These are phyloP conservation scores for Hippophae tibetana DNA, from an alignment of 306 rosid species.

Conservation along the genomic window DNA sequence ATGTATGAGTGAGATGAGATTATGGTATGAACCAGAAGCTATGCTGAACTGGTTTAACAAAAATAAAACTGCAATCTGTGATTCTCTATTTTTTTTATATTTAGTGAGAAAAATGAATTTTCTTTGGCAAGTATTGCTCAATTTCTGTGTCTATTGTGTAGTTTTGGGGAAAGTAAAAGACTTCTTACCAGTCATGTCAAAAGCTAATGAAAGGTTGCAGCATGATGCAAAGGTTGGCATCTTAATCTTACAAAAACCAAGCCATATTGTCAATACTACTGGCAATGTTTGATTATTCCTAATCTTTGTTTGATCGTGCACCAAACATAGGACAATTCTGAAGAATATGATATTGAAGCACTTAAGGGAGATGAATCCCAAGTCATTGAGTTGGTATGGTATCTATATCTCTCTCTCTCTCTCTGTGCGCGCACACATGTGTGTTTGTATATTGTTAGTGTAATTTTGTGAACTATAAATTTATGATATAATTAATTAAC, in stretches of 20 bases:
- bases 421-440: neutral
- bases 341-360: slow-evolving; percentile 58
- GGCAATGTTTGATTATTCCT: neutral
- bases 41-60: too few species aligned
- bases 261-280: neutral
- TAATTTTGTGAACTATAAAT: slow-evolving; percentile 1
- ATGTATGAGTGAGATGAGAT: neutral
- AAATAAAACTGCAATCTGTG: neutral
- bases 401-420: neutral
- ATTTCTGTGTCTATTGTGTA: slow-evolving; percentile 11
- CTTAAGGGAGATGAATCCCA: slow-evolving; percentile 65
- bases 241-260: slow-evolving; percentile 10
- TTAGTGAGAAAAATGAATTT: neutral
- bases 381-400: slow-evolving; percentile 81
- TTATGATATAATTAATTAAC: slow-evolving; percentile 7
- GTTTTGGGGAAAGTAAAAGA: slow-evolving; percentile 42
- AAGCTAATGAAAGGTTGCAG: slow-evolving; percentile 58
- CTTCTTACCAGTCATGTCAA: slow-evolving; percentile 63
- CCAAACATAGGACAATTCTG: slow-evolving; percentile 43
- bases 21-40: too few species aligned
- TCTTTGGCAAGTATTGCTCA: neutral
- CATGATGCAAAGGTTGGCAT: slow-evolving; percentile 56
- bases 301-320: neutral
- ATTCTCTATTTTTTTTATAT: neutral
- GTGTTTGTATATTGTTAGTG: neutral